Evolutionary conservation across 805 yeast species (phyloP), one percentile per base, ranked within the genome.

Genomic region (Saccharomycopsis oosterbeekiorum): DNA sequence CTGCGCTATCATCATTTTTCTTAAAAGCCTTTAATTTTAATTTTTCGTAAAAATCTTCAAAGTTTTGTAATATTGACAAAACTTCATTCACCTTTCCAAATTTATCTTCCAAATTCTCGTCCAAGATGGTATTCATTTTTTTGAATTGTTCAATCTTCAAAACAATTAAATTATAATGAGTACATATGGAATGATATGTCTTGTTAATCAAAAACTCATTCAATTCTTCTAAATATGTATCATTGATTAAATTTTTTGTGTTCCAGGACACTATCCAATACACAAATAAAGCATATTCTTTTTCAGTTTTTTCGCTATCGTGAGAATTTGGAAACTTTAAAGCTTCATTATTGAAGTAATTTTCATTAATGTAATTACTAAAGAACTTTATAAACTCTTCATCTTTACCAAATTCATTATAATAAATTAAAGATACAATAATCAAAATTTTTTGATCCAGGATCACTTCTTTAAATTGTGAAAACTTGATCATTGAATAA

Each of bases 101-200:
- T n/a, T 57, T 56, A 5, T 6, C 29, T 11, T 51, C 51, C 42
- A 62, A 29, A 14, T 59, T 29, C 12, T 17, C 14, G 37, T 34
- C 37, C 19, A 21, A 24, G 5, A 10, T 17, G 3, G 6, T 6
- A 15, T 41, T 61, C n/a, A 15, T 17, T 9, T 47, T 29, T 4
- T 53, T 41, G n/a, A 54, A 57, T 21, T 56, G 29, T 15, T 40
- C 26, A 15, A 64, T 59, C 34, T 61, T 64, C 29, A 60, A 43
- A 17, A 42, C 55, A 4, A 64, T 34, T 12, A 59, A 41, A 39
- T 58, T 55, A 21, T 50, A 24, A 37, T 42, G 58, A 17, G 60
- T 34, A 39, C 59, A 59, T 14, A 62, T 59, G 17, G 66, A 64
- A 50, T 61, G 66, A 41, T 59, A 63, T 15, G 64, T 60, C 39